Base-by-base conservation (phyloP, 129 eudicot genomes). In the Kitagawia praeruptora region DNA sequence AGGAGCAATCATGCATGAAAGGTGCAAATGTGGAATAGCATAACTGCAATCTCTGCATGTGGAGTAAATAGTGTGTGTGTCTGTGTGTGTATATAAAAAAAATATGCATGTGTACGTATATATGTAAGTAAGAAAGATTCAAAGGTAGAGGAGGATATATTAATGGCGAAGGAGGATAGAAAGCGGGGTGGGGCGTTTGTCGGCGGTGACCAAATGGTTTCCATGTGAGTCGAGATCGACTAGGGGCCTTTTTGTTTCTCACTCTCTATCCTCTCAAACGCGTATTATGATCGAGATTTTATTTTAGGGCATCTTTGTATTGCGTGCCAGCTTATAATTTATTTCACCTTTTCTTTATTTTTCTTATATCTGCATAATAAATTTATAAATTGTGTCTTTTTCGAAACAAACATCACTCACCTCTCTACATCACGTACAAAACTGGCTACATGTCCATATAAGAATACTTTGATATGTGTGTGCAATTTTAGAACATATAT, bases 271-370 rank as follows among this genome's bases (percentile, higher is more conserved):
- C 21, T 53, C 48, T 12, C 21, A 74, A 40, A 40, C 75, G 75
- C 67, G 44, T 31, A 27, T 16, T 31, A 27, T 16, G 75, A 45
- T 16, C 0, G 15, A 53, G 66, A 56, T 58, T 13, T 41, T 28
- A 56, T 58, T 58, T 58, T 34, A 13, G 27, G 75, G 28, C 66
- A 79, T 75, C 47, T 71, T 37, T 58, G 81, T 80, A 85, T n/a
- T 80, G 84, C 84, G 82, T 76, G 80, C 84, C 89, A 86, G 84
- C 84, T 49, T 58, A 51, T 70, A n/a, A n/a, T n/a, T 76, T 66
- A 66, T 66, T 66, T 28, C 21, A 0, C 72, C 41, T 14, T 64
- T 63, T 27, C 28, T 61, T 63, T 0, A 25, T 63, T 63, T 31
- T 31, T 1, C 34, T 31, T 31, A 31, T n/a, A n/a, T n/a, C n/a